Evolutionary conservation across 1,284 basidiomycete species (phyloP).

Genomic region (Vanrija sp.): DNA sequence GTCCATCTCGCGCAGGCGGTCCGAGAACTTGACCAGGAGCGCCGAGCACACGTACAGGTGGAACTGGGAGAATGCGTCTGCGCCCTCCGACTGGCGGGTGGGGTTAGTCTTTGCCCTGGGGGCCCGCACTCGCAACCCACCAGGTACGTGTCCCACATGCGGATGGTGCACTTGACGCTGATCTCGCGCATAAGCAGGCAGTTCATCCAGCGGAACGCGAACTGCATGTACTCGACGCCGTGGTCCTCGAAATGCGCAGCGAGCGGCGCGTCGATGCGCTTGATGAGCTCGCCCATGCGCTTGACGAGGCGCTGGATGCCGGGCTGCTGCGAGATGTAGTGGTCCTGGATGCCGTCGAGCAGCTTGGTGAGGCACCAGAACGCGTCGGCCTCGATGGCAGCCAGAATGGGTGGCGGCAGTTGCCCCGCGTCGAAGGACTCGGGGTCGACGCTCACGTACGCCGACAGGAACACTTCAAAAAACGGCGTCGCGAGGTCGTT

Average conservation of each 20-base stretch:
- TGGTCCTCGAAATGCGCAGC: conserved; percentile 76
- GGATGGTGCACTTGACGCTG: conserved; percentile 86
- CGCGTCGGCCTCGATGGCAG: conserved; percentile 87
- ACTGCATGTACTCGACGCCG: conserved; percentile 97
- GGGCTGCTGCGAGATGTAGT: conserved; percentile 91
- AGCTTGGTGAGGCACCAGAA: conserved; percentile 95
- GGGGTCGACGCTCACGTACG: conserved; percentile 62
- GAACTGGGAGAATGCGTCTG: conserved; percentile 94
- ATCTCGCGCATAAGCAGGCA: conserved; percentile 95
- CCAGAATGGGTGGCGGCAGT: conserved; percentile 66
- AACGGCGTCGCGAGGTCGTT: conserved; percentile 95
- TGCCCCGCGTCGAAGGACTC: conserved; percentile 75
- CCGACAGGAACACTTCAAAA: conserved; percentile 77
- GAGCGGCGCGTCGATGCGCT: conserved; percentile 83
- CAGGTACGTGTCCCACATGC: conserved; percentile 98
- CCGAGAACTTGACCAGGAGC: conserved; percentile 87
- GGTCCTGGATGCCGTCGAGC: conserved; percentile 93
- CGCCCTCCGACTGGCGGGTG: conserved; percentile 58
- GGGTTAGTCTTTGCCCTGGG: background rate
- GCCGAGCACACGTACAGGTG: conserved; percentile 95
- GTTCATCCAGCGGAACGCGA: conserved; percentile 98
- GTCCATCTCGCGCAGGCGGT: conserved; percentile 86
- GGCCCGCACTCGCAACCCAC: conserved; percentile 54
- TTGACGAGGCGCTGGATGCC: conserved; percentile 88
- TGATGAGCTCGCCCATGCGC: conserved; percentile 86